Conservation (phyloP, 495 filamentous ascomycete genomes). For the Tetracladium setigerum region DNA sequence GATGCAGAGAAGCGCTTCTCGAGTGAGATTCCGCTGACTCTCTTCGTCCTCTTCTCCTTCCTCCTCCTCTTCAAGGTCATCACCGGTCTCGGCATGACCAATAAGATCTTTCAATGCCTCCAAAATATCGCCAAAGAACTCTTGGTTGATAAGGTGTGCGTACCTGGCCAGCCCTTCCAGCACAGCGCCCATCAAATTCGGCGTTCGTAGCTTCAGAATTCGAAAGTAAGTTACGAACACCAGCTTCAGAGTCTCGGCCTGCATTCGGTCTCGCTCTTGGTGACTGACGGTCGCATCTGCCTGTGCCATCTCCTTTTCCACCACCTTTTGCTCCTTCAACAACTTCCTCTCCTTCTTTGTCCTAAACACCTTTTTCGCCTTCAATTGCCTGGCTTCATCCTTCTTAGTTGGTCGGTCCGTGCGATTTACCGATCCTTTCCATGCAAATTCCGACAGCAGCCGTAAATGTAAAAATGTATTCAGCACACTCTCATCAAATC, state of each 20-base stretch:
- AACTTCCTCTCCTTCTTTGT: constrained; percentile 70
- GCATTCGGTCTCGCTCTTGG: constrained; percentile 86
- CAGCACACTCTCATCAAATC: constrained; percentile 73
- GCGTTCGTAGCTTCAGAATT: constrained; percentile 74
- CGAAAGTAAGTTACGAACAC: constrained; percentile 94
- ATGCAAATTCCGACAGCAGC: constrained; percentile 75
- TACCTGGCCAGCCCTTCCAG: constrained; percentile 85
- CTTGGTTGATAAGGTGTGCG: constrained; percentile 92
- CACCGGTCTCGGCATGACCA: constrained; percentile 49
- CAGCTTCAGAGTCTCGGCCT: constrained; percentile 89
- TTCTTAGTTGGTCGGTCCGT: constrained; percentile 51
- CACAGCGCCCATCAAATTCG: constrained; percentile 84
- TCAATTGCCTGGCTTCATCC: constrained; percentile 48
- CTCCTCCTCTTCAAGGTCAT: constrained; percentile 37
- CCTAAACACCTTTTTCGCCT: constrained; percentile 58
- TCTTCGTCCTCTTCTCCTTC: constrained; percentile 33
- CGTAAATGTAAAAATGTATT: constrained; percentile 89
- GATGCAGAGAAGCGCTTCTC: constrained; percentile 88
- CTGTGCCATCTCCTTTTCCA: constrained; percentile 89
- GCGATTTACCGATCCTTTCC: constrained; percentile 68
- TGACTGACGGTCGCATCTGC: constrained; percentile 86
- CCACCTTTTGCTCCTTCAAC: constrained; percentile 70
- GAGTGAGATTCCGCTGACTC: constrained; percentile 55
- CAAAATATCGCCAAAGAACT: constrained; percentile 94
- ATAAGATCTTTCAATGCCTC: constrained; percentile 92